A percentile compares a stretch with the other conserved stretches of the same genome.
Evolutionary conservation across 164 flowering plant genomes (phyloP).

Genomic region (Dillenia turbinata): DNA sequence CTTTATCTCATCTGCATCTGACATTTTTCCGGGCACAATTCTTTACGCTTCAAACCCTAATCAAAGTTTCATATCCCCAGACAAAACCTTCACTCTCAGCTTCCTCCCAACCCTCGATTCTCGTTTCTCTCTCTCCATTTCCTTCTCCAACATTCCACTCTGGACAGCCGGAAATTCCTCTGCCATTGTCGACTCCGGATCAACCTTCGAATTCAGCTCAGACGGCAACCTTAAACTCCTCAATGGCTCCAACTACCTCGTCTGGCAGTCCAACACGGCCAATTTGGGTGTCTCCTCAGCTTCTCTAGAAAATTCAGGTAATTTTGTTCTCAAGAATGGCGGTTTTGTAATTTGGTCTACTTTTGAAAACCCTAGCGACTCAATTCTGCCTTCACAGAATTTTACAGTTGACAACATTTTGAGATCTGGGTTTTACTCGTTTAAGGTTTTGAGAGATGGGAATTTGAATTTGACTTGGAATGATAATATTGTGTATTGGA

Average conservation of each 20-base stretch:
- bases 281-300: constrained; percentile 32
- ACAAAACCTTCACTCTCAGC: constrained; percentile 30
- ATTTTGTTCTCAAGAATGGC: constrained; percentile 33
- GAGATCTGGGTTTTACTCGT: constrained; percentile 43
- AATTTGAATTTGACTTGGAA: constrained; percentile 49
- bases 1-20: constrained; percentile 2
- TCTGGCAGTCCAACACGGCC: constrained; percentile 49
- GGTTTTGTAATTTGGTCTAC: constrained; percentile 36
- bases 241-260: constrained; percentile 21
- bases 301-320: constrained; percentile 38
- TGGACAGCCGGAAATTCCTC: constrained; percentile 34
- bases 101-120: constrained; percentile 23
- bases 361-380: constrained; percentile 54
- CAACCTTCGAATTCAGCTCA: constrained; percentile 29
- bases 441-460: constrained; percentile 26
- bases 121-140: constrained; percentile 26
- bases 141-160: constrained; percentile 31
- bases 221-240: constrained; percentile 33
- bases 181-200: constrained; percentile 29
- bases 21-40: constrained; percentile 24
- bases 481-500: constrained; percentile 30
- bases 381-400: constrained; percentile 42
- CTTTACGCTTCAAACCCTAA: constrained; percentile 33
- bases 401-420: constrained; percentile 25
- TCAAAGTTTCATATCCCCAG: constrained; percentile 36